phyloP scores from a whole-genome alignment of 2,329 filamentous ascomycete genomes.

The Botryotinia convoluta region DNA sequence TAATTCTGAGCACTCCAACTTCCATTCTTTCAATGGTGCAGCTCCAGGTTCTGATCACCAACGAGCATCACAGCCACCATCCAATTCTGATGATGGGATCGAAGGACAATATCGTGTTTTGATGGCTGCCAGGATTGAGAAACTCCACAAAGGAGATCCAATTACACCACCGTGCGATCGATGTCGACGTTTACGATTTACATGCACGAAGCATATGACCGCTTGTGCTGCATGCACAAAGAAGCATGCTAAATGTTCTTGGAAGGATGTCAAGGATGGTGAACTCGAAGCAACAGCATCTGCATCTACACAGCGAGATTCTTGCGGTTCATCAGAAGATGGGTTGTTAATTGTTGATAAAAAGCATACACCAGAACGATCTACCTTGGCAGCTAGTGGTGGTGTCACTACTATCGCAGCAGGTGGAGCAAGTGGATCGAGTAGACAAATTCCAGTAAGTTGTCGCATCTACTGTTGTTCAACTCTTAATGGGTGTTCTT shows the following conservation, averaged over 20 bases:
- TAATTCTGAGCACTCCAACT: slow-evolving; percentile 18
- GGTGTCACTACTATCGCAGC: slow-evolving; percentile 8
- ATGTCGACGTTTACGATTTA: slow-evolving; percentile 74
- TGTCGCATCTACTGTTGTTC: background rate
- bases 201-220: slow-evolving; percentile 82
- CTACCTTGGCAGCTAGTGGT: background rate
- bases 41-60: slow-evolving; percentile 30
- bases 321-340: slow-evolving; percentile 17
- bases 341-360: slow-evolving; percentile 18
- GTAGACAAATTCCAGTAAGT: background rate
- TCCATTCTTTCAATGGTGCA: slow-evolving; percentile 24
- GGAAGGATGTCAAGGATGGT: slow-evolving; percentile 75
- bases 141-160: slow-evolving; percentile 67
- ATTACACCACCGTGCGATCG: slow-evolving; percentile 83
- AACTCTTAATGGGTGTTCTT: background rate
- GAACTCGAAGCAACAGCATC: slow-evolving; percentile 46
- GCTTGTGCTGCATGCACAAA: slow-evolving; percentile 85
- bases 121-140: slow-evolving; percentile 74
- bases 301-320: slow-evolving; percentile 5
- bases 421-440: background rate
- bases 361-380: slow-evolving; percentile 15
- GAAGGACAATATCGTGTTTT: slow-evolving; percentile 52
- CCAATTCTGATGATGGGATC: slow-evolving; percentile 30
- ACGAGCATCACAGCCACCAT: slow-evolving; percentile 28
- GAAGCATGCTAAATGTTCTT: slow-evolving; percentile 85